Evolutionary conservation across 495 filamentous ascomycete genomes (phyloP).

Genomic region (Parmelia sp.): DNA sequence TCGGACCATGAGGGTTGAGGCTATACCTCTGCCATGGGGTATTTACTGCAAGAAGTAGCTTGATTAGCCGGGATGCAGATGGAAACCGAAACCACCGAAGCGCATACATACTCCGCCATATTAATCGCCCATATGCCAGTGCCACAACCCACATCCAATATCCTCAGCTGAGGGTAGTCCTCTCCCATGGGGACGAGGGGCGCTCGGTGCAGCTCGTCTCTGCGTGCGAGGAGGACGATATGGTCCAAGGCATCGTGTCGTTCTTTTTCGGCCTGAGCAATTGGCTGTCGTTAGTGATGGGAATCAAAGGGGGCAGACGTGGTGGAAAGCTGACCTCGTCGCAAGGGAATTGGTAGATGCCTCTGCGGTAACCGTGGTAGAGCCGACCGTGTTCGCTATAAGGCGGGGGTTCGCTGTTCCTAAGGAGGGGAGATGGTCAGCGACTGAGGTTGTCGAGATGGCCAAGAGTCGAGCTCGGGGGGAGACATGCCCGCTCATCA

Average conservation of each 20-base stretch:
- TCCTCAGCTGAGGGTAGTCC: slow-evolving; percentile 35
- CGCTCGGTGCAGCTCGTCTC: slow-evolving; percentile 48
- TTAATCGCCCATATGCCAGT: slow-evolving; percentile 91
- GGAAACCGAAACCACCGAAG: background rate
- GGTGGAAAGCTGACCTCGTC: slow-evolving; percentile 32
- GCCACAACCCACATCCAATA: slow-evolving; percentile 81
- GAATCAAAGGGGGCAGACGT: background rate
- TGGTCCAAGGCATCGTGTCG: slow-evolving; percentile 75
- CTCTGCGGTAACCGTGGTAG: slow-evolving; percentile 46
- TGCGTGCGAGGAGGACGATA: slow-evolving; percentile 59
- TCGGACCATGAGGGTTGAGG: background rate
- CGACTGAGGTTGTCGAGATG: background rate
- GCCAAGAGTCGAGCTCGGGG: background rate
- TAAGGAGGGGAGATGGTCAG: background rate
- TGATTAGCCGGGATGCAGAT: slow-evolving; percentile 21
- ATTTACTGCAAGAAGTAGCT: slow-evolving; percentile 40
- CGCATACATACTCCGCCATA: slow-evolving; percentile 62
- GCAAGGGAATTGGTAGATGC: slow-evolving; percentile 47
- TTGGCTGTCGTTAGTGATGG: background rate
- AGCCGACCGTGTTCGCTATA: slow-evolving; percentile 41
- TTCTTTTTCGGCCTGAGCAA: slow-evolving; percentile 56
- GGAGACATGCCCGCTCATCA: slow-evolving; percentile 4
- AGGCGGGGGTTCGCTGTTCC: slow-evolving; percentile 4
- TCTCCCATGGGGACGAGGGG: slow-evolving; percentile 46
- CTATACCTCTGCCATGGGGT: slow-evolving; percentile 45